phyloP scores from a whole-genome alignment of 2,329 filamentous ascomycete species.

The Chrysoporthe cubensis region DNA sequence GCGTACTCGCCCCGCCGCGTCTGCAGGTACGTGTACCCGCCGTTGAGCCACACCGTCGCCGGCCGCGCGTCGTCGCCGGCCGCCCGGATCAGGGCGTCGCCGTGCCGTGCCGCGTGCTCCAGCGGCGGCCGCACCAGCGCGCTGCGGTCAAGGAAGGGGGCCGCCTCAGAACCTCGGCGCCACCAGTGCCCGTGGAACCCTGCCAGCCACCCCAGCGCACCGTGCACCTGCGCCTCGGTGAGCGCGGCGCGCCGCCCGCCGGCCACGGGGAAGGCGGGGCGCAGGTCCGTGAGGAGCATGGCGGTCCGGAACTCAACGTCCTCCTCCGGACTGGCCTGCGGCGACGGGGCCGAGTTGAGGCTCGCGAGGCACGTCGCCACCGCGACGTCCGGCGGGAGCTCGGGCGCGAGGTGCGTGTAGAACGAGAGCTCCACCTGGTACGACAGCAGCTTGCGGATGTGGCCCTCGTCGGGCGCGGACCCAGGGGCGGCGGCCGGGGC shows the following conservation, averaged over 20 bases:
- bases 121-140: slow-evolving; percentile 57
- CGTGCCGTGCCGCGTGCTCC: slow-evolving; percentile 45
- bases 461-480: slow-evolving; percentile 57
- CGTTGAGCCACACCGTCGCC: slow-evolving; percentile 61
- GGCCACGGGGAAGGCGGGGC: slow-evolving; percentile 56
- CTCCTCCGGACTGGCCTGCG: background rate
- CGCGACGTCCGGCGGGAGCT: slow-evolving; percentile 46
- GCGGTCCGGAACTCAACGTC: slow-evolving; percentile 50
- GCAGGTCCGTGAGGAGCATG: slow-evolving; percentile 62
- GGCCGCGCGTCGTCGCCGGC: slow-evolving; percentile 19
- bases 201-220: slow-evolving; percentile 65
- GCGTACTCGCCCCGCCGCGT: slow-evolving; percentile 62
- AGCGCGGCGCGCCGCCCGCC: slow-evolving; percentile 58
- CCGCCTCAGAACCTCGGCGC: slow-evolving; percentile 33
- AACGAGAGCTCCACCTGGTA: slow-evolving; percentile 71
- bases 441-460: slow-evolving; percentile 67
- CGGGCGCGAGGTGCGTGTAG: slow-evolving; percentile 59
- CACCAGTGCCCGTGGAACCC: slow-evolving; percentile 63
- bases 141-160: slow-evolving; percentile 32
- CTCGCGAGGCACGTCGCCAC: slow-evolving; percentile 57
- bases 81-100: slow-evolving; percentile 1
- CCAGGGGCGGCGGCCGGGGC: slow-evolving; percentile 12
- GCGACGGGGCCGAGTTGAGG: slow-evolving; percentile 38
- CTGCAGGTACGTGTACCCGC: slow-evolving; percentile 70
- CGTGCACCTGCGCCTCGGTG: slow-evolving; percentile 50